Evolutionary conservation across 805 yeast genomes (phyloP).

Genomic region (Starmerella stellata): DNA sequence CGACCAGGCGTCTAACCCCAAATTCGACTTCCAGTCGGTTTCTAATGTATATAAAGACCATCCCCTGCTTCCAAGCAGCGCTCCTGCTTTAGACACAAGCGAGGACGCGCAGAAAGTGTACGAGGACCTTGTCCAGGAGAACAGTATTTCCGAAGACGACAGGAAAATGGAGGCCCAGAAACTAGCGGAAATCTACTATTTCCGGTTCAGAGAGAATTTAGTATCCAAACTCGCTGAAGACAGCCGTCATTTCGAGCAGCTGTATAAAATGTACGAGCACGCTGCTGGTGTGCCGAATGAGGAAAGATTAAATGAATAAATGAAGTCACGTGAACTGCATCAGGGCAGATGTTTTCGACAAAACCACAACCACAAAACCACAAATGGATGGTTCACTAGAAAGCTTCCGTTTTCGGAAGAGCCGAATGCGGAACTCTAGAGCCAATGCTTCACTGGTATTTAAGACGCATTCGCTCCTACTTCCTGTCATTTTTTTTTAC

Average conservation of each 20-base stretch:
- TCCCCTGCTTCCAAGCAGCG: constrained; percentile 17
- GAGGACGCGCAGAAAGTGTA: constrained; percentile 16
- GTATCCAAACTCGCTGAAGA: constrained; percentile 14
- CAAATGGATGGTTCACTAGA: too few relatives aligned
- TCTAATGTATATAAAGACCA: constrained; percentile 18
- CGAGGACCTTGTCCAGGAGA: constrained; percentile 12
- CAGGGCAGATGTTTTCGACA: too few relatives aligned
- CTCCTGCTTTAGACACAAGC: constrained; percentile 7
- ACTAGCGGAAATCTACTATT: constrained; percentile 19
- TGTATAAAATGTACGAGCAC: constrained; percentile 7
- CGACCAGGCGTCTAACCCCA: constrained; percentile 12
- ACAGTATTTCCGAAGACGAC: constrained; percentile 8
- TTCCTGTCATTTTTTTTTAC: too few relatives aligned
- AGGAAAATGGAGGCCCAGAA: constrained; percentile 7
- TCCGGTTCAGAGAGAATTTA: constrained; percentile 15
- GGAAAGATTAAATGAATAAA: constrained; percentile 5
- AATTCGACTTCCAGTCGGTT: constrained; percentile 16
- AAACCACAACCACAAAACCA: too few relatives aligned
- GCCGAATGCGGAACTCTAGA: too few relatives aligned
- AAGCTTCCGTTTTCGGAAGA: too few relatives aligned
- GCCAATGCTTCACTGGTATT: too few relatives aligned
- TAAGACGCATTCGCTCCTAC: too few relatives aligned
- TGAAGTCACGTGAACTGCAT: too few relatives aligned
- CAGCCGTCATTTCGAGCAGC: constrained; percentile 15
- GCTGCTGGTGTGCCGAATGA: constrained; percentile 9